Evolutionary conservation across 2,329 filamentous ascomycete species (phyloP), one percentile per base, ranked within the genome.

Genomic region (Phaeosphaeriaceae sp.): DNA sequence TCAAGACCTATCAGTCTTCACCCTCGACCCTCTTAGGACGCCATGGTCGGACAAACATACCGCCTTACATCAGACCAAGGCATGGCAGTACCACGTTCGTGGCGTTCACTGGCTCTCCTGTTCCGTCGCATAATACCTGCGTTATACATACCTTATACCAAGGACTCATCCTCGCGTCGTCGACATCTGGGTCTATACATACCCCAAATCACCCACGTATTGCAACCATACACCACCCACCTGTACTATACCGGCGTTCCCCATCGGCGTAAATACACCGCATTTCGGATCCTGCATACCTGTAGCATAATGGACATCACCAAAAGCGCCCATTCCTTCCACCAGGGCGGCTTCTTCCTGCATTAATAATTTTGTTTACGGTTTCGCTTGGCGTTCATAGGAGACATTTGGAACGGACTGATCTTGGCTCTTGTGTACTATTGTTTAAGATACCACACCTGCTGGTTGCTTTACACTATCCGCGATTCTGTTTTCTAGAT

Each of bases 241-340:
- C 49, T 65, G 62, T 65, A 65, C 42, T 44, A 65, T 65, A 63
- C 48, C 42, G 56, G 62, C 60, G 51, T 61, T 61, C 21, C 31
- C 24, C 56, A 7, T 51, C n/a, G 51, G 54, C 54, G 52, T 63
- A 58, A 42, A 61, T 54, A 63, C 31, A 48, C 21, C 51, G 21
- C 40, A 41, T 51, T 47, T 57, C 45, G 45, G 48, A 45, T 36
- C 31, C 33, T 41, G 21, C 48, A 52, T 59, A 48, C 50, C 50
- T 50, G 56, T 60, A 53, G 56, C 58, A 63, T 63, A 58, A 25
- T 33, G 58, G 58, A 57, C n/a, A 51, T 33, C 21, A 51, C 49
- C 61, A 60, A 61, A 57, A 33, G 50, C 58, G 22, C 48, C 36
- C 51, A 51, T 21, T 19, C 33, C 20, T 31, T 42, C n/a, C 9